These are phyloP conservation scores for Amaranthus palmeri DNA, from an alignment of 148 eudicot genomes.

Conservation along the genomic window DNA sequence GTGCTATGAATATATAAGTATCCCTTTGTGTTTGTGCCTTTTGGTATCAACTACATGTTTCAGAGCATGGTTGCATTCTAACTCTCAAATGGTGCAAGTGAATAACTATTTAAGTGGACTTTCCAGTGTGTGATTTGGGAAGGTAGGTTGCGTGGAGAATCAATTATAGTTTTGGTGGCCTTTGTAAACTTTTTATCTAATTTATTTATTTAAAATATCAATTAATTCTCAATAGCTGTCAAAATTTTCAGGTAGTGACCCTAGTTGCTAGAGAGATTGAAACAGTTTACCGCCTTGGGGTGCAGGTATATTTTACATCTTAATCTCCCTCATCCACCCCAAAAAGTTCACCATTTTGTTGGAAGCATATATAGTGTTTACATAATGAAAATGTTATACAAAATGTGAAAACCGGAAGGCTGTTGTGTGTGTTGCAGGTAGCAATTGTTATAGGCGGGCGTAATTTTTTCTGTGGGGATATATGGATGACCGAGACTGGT, in stretches of 20 bases:
- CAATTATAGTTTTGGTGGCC: not conserved
- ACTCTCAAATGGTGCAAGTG: not conserved
- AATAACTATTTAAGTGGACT: not conserved
- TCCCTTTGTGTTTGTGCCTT: too few species aligned
- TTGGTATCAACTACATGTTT: too few species aligned
- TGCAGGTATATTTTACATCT: conserved; percentile 52
- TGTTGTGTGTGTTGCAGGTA: conserved; percentile 46
- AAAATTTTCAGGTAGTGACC: conserved; percentile 60
- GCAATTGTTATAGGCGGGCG: conserved; percentile 96
- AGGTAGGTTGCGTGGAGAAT: not conserved
- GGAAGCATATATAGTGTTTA: not conserved
- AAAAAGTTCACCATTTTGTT: too few species aligned
- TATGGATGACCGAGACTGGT: conserved; percentile 84
- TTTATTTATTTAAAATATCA: not conserved
- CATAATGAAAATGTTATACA: not conserved
- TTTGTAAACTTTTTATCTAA: not conserved
- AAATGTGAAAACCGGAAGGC: not conserved
- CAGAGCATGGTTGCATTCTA: not conserved
- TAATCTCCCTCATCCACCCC: not conserved
- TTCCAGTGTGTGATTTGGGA: not conserved
- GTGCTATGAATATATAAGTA: too few species aligned
- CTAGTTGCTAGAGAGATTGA: conserved; percentile 89
- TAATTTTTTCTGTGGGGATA: conserved; percentile 90
- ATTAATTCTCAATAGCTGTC: not conserved
- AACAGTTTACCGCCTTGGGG: conserved; percentile 69